Percentiles rank a stretch among this genome's conserved stretches.
phyloP scores from a whole-genome alignment of 305 asterid species.

The Stenogyne calaminthoides region DNA sequence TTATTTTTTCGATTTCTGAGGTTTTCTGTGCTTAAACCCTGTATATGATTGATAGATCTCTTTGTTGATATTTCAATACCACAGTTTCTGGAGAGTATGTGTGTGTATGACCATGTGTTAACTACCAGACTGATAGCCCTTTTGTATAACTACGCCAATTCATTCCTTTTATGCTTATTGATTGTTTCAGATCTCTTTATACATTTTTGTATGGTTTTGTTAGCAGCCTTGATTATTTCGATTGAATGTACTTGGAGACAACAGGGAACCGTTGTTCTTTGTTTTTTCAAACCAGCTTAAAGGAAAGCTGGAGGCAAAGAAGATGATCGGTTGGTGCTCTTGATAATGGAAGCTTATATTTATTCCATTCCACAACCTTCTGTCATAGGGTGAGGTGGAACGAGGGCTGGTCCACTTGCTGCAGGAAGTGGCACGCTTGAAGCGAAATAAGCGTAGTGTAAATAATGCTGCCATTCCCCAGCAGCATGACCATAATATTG shows the following conservation, averaged over 20 bases:
- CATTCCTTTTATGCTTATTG: neutral
- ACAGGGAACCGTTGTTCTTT: constrained; percentile 86
- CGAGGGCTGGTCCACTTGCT: constrained; percentile 72
- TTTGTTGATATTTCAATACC: neutral
- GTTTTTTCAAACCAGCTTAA: constrained; percentile 98
- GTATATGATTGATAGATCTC: neutral
- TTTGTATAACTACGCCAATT: neutral
- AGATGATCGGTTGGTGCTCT: constrained; percentile 78
- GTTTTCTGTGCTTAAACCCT: neutral
- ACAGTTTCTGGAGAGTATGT: too few relatives aligned
- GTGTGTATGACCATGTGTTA: neutral
- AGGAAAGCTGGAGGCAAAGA: constrained; percentile 82
- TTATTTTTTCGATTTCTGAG: neutral
- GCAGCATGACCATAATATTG: constrained; percentile 83
- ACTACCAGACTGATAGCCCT: neutral
- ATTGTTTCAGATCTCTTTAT: neutral
- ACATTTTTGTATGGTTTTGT: neutral
- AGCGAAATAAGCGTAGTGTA: constrained; percentile 87
- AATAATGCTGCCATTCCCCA: constrained; percentile 97
- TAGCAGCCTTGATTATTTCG: neutral
- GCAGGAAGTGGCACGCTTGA: constrained; percentile 89
- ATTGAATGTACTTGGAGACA: constrained; percentile 7
- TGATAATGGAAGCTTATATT: constrained; percentile 81
- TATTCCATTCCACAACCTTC: constrained; percentile 53
- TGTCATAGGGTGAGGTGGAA: constrained; percentile 60